These are phyloP conservation scores for Sphenostylis stenocarpa DNA, from an alignment of 306 rosid genomes.

Conservation along the genomic window DNA sequence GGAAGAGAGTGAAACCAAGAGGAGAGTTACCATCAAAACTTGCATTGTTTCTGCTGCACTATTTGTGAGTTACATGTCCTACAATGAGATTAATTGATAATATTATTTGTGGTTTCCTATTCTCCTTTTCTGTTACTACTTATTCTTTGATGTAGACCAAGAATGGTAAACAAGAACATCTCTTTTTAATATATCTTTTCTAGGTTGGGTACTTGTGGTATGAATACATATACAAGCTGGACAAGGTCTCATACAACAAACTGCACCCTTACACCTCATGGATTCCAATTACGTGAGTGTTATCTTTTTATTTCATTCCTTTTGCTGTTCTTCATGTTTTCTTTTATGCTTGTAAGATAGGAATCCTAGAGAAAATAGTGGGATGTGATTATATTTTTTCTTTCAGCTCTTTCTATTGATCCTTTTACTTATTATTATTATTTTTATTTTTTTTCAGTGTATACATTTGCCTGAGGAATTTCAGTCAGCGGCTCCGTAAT, in stretches of 20 bases:
- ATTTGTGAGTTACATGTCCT: slow-evolving; percentile 65
- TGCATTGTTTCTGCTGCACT: slow-evolving; percentile 61
- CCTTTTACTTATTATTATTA: slow-evolving; percentile 11
- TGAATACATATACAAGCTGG: slow-evolving; percentile 92
- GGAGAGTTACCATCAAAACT: slow-evolving; percentile 79
- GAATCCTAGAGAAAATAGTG: not conserved
- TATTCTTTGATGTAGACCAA: slow-evolving; percentile 11
- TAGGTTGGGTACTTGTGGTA: slow-evolving; percentile 97
- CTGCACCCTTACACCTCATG: slow-evolving; percentile 97
- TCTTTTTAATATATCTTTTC: slow-evolving; percentile 31
- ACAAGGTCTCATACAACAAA: slow-evolving; percentile 93
- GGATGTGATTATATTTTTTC: not conserved
- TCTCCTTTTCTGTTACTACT: slow-evolving; percentile 6
- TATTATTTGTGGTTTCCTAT: slow-evolving; percentile 8
- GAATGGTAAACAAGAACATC: slow-evolving; percentile 8
- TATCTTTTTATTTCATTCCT: slow-evolving; percentile 19
- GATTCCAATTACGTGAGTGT: slow-evolving; percentile 95
- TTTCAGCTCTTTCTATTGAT: slow-evolving; percentile 11
- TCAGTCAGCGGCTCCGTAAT: slow-evolving; percentile 82
- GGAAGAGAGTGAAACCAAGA: slow-evolving; percentile 90
- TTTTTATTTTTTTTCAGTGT: slow-evolving; percentile 54
- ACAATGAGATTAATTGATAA: slow-evolving; percentile 20
- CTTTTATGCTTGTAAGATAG: slow-evolving; percentile 5
- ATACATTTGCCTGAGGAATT: slow-evolving; percentile 91
- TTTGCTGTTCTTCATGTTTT: slow-evolving; percentile 6